Percentiles rank a stretch among this genome's conserved stretches.
Evolutionary conservation across 2,329 filamentous ascomycete genomes (phyloP).

Genomic region (Aspergillus nomiae): DNA sequence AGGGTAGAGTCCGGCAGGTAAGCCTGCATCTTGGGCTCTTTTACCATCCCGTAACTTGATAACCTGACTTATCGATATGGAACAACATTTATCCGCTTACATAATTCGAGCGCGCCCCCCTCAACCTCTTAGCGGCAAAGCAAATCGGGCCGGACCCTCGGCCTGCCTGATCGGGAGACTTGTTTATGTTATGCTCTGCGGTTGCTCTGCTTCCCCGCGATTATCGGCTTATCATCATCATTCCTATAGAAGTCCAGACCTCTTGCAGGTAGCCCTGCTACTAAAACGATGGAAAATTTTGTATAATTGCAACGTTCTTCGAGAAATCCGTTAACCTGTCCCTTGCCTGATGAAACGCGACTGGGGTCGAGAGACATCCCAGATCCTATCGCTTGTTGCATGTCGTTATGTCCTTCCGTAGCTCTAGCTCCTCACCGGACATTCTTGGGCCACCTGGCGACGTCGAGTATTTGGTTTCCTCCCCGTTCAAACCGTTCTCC

Average conservation of each 20-base stretch:
- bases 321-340: not conserved
- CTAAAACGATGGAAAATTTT: not conserved
- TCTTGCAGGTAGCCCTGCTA: not conserved
- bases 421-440: conserved; percentile 45
- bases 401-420: conserved; percentile 38
- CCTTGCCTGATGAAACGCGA: conserved; percentile 13
- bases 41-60: not conserved
- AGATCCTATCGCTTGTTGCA: conserved; percentile 18
- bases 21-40: conserved; percentile 9
- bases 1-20: not conserved
- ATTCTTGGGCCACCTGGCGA: conserved; percentile 46
- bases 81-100: conserved; percentile 16
- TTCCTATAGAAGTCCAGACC: not conserved
- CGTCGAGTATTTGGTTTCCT: conserved; percentile 45
- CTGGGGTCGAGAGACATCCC: conserved; percentile 8
- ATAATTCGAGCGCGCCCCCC: conserved; percentile 11
- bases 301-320: not conserved
- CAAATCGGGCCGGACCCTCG: conserved; percentile 9
- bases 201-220: conserved; percentile 10
- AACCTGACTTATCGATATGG: conserved; percentile 1
- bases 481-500: conserved; percentile 40
- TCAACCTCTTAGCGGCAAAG: conserved; percentile 8
- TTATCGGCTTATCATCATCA: not conserved
- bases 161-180: conserved; percentile 39
- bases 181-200: conserved; percentile 32